These are phyloP conservation scores for Claviceps humidiphila DNA, from an alignment of 2,329 filamentous ascomycete genomes.

Conservation along the genomic window DNA sequence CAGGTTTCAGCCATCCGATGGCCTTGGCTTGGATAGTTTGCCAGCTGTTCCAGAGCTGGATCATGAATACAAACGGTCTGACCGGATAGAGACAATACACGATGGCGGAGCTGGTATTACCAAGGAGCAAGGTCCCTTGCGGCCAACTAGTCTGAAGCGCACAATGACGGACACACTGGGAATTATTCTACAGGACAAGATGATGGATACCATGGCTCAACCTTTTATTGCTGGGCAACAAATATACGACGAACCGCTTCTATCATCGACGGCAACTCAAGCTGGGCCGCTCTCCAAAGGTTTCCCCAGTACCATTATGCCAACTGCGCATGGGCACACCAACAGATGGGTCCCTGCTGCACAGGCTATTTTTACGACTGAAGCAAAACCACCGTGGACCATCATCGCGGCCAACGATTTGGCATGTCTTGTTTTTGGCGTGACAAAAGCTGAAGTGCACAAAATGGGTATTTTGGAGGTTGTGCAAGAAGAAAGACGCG, in stretches of 20 bases:
- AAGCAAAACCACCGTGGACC: conserved; percentile 80
- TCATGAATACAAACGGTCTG: conserved; percentile 34
- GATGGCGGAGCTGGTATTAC: conserved; percentile 32
- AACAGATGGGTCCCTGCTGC: conserved; percentile 83
- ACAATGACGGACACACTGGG: conserved; percentile 76
- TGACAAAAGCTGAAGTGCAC: conserved; percentile 87
- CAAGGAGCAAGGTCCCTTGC: conserved; percentile 40
- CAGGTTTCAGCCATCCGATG: conserved; percentile 6
- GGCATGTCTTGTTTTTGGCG: conserved; percentile 95
- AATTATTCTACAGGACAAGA: conserved; percentile 63
- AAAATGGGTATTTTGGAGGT: conserved; percentile 94
- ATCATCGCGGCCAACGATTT: conserved; percentile 94
- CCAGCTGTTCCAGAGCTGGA: conserved; percentile 10
- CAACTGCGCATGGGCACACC: conserved; percentile 71
- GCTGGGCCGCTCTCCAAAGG: conserved; percentile 26
- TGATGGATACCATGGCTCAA: conserved; percentile 73
- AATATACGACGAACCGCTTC: conserved; percentile 21
- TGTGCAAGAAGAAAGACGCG: conserved; percentile 74
- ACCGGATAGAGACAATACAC: conserved; percentile 42
- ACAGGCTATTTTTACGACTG: conserved; percentile 97
- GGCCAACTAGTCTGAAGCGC: conserved; percentile 61
- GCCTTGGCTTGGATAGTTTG: conserved; percentile 8
- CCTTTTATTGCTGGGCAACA: conserved; percentile 49
- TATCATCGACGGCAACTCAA: conserved; percentile 30
- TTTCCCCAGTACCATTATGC: conserved; percentile 35